Evolutionary conservation across 2,329 filamentous ascomycete species (phyloP), one percentile per base, ranked within the genome.

Genomic region (Pyrenophora seminiperda): DNA sequence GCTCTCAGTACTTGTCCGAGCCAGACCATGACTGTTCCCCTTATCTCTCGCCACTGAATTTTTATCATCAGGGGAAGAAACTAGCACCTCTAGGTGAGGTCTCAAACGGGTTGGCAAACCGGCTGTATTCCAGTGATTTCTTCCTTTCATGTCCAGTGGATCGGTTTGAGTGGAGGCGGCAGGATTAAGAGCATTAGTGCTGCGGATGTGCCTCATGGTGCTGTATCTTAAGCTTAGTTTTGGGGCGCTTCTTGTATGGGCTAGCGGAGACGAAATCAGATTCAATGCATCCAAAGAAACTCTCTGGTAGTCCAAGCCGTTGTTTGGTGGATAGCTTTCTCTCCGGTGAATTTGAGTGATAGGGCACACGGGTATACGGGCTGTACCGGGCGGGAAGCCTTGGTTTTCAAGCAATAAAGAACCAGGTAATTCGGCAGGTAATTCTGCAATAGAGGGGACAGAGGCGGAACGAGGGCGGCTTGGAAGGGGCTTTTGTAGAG

Each of bases 381-480:
- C 55, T 27, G 50, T 36, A 20, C 34, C 37, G n/a, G 54, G 53
- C 30, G 67, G 56, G 46, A 66, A 66, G 7, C 66, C 70, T 55
- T 71, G 68, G 41, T 72, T 72, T 18, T 71, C 65, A 41, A 68
- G 61, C 2, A 71, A 55, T 20, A 66, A 48, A 37, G 60, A 67
- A 7, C 63, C 64, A 51, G 66, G 64, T 6, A 70, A 50, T 44
- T 68, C 66, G 37, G 53, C 61, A 6, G 66, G 68, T 29, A 69
- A 50, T 4, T 63, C 60, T 51, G 75, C 74, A 33, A 72, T 73
- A 5, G 73, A 66, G 27, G 76, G 73, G 13, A 73, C 63, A 29
- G 75, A 76, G 18, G 62, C 52, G 10, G 76, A 75, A 53, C 75
- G 71, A 41, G 74, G 73, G 53, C 74, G 63, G 42, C 66, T 63